Evolutionary conservation across 73 alveolate genomes (phyloP).

Genomic region (Paramecium biaurelia): DNA sequence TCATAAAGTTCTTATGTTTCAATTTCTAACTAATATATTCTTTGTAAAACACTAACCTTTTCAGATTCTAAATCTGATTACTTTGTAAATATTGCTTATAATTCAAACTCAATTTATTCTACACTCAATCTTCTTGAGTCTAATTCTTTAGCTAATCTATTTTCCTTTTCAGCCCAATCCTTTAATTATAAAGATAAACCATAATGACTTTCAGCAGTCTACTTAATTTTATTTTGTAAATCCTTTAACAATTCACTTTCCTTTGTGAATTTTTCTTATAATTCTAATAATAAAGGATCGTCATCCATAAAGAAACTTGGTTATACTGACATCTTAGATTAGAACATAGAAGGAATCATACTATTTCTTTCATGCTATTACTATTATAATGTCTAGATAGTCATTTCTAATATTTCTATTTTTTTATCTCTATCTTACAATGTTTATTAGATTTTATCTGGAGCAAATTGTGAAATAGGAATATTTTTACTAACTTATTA

Average conservation of each 20-base stretch:
- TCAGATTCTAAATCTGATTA: conserved; percentile 30
- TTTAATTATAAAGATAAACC: not conserved
- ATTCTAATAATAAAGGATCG: conserved; percentile 1
- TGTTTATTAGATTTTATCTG: not conserved
- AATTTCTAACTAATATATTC: not conserved
- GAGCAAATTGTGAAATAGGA: not conserved
- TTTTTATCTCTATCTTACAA: not conserved
- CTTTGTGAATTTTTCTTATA: conserved; percentile 8
- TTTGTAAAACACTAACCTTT: not conserved
- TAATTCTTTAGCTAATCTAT: conserved; percentile 53
- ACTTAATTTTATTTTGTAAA: not conserved
- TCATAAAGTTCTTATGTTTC: not conserved
- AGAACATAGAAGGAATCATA: not conserved
- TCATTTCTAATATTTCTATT: conserved; percentile 5
- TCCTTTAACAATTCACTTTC: conserved; percentile 43
- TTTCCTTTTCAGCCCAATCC: conserved; percentile 52
- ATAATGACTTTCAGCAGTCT: conserved; percentile 11
- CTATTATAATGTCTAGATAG: not conserved
- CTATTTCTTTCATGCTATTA: conserved; percentile 5
- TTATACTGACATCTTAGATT: not conserved
- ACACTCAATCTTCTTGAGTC: not conserved
- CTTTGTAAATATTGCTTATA: not conserved
- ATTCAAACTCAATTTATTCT: conserved; percentile 21
- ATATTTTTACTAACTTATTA: not conserved
- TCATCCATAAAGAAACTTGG: conserved; percentile 42